Base-by-base conservation (phyloP, 371 early-diverging fungal species). In the Mucor sp. region DNA sequence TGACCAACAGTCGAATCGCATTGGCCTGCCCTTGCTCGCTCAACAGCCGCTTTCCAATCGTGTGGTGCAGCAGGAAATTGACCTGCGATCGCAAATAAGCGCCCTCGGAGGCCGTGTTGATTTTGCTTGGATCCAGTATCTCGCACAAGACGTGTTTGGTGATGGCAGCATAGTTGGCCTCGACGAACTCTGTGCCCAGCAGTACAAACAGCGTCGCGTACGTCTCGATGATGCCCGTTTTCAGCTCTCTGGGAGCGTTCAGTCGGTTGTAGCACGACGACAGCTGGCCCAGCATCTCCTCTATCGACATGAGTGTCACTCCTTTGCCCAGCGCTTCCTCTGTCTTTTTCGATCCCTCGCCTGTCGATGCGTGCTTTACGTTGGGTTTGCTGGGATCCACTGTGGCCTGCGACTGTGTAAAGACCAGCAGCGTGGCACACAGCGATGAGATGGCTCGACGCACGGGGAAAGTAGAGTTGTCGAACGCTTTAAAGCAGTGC, bases 21-120 rank as follows among this genome's bases (percentile, higher is more conserved):
- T 74, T 77, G 14, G 93, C 76, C 75, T 95, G 94, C 7, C 92
- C 95, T n/a, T 88, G 80, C 68, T 96, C 96, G 43, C 89, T 90
- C 57, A 95, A 67, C 41, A 91, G 76, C 41, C 82, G 69, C 21
- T 89, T 88, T 1, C 91, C 91, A 35, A 96, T 81, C 0, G 93
- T 90, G 44, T 90, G 86, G 3, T 94, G 88, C 21, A 96, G 77
- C 28, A 97, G 70, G 71, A 90, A 92, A 25, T 82, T 83, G 27
- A 88, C 85, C 37, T 91, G 80, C 30, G 87, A 87, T 9, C 94
- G 85, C 19, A 89, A 74, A 41, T 87, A 88, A 4, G 91, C 71
- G 5, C 80, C 72, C 5, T 93, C 94, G 4, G 83, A 85, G 3
- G 84, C 75, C 15, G 74, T 78, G 44, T 61, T 65, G n/a, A 63